Conservation (phyloP, 129 eudicot species). For the Flaveria linearis region DNA sequence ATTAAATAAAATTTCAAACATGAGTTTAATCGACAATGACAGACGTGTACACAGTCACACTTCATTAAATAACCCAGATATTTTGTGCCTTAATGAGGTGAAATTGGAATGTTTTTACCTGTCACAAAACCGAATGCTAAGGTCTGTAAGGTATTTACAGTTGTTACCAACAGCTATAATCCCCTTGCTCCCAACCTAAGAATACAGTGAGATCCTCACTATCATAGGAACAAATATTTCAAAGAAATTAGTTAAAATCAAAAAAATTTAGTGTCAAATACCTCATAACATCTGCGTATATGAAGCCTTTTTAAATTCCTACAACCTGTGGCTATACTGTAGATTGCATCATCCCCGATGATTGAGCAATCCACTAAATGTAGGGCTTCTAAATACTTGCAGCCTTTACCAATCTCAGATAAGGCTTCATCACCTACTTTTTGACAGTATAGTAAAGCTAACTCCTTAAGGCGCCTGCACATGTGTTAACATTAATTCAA, state of each 20-base stretch:
- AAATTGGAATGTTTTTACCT: slow-evolving; percentile 42
- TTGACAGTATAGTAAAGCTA: slow-evolving; percentile 85
- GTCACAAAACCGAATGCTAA: slow-evolving; percentile 84
- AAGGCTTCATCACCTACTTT: slow-evolving; percentile 67
- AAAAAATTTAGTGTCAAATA: slow-evolving; percentile 10
- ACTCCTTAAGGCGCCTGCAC: slow-evolving; percentile 80
- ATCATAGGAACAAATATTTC: slow-evolving; percentile 3
- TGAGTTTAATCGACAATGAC: slow-evolving; percentile 2
- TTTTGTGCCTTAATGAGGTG: slow-evolving; percentile 4
- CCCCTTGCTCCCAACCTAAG: slow-evolving; percentile 80
- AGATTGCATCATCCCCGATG: slow-evolving; percentile 83
- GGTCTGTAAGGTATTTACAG: slow-evolving; percentile 78
- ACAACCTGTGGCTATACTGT: slow-evolving; percentile 81
- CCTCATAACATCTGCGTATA: slow-evolving; percentile 93
- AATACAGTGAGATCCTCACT: slow-evolving; percentile 6
- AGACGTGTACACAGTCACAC: neutral
- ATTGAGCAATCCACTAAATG: slow-evolving; percentile 86
- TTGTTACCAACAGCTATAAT: slow-evolving; percentile 82
- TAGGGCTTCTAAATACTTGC: slow-evolving; percentile 84
- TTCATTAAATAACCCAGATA: neutral
- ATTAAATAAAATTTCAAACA: neutral
- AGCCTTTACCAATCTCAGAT: slow-evolving; percentile 84
- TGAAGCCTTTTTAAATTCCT: slow-evolving; percentile 72
- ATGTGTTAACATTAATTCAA: slow-evolving; percentile 13
- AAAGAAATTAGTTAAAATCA: neutral